phyloP scores from a whole-genome alignment of 177 flowering plant genomes.

The Vitis hybrid region DNA sequence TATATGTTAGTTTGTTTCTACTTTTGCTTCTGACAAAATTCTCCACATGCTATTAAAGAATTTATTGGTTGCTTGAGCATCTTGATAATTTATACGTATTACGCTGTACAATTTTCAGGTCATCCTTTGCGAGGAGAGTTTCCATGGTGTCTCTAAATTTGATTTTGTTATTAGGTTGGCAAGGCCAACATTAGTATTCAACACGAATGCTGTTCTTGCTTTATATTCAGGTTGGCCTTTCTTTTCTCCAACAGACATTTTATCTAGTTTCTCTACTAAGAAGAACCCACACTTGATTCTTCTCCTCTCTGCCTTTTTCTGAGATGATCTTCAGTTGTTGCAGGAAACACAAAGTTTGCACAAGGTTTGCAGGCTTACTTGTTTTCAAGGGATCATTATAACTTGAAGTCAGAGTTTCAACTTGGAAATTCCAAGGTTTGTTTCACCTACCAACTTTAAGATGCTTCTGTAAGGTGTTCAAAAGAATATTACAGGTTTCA shows the following conservation, averaged over 20 bases:
- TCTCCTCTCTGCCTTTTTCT: not conserved
- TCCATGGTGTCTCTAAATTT: slow-evolving; percentile 49
- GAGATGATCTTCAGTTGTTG: not conserved
- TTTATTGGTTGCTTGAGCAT: not conserved
- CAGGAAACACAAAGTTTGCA: slow-evolving; percentile 49
- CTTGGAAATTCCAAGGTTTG: slow-evolving; percentile 60
- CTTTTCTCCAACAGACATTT: not conserved
- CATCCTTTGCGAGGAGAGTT: slow-evolving; percentile 62
- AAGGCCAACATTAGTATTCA: slow-evolving; percentile 54
- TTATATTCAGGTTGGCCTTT: slow-evolving; percentile 53
- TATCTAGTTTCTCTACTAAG: not conserved
- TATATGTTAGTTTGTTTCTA: not conserved
- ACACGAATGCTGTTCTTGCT: slow-evolving; percentile 39
- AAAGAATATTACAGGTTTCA: not conserved
- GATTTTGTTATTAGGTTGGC: slow-evolving; percentile 58
- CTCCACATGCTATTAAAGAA: too few species aligned
- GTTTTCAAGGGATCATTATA: slow-evolving; percentile 58
- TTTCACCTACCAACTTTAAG: not conserved
- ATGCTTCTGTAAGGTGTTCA: not conserved
- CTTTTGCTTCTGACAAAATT: not conserved
- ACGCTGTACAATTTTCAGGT: slow-evolving; percentile 37
- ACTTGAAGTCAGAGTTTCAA: slow-evolving; percentile 69
- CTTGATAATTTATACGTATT: not conserved
- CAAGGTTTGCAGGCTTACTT: slow-evolving; percentile 49
- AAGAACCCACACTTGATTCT: too few species aligned